Base-by-base conservation (phyloP, 441 rosid genomes). In the Populus trichocarpa region DNA sequence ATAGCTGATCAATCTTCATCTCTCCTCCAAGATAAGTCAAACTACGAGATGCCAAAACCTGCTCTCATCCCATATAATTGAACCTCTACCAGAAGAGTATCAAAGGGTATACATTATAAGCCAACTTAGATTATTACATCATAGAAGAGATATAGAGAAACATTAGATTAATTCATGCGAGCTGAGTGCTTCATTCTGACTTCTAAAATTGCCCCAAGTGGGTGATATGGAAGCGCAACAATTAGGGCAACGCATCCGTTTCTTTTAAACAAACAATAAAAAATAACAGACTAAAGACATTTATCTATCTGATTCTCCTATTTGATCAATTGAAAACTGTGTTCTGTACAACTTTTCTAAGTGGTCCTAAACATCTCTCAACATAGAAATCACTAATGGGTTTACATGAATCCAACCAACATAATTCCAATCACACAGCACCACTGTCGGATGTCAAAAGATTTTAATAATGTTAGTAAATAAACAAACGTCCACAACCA, bases 351-450 rank as follows among this genome's bases (percentile, higher is more conserved):
- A 59, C 68, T 75, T 77, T 30, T 67, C 67, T 25, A 28, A 38
- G 75, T 67, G 81, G 80, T 74, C 78, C 84, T 76, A 67, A 71
- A 59, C 81, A 70, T 57, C 69, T 82, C 75, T 42, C 75, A 30
- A 65, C 35, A 50, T 57, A 75, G 70, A 74, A 78, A 76, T 70
- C 77, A 79, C 68, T 66, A 75, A 76, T 73, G 81, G 83, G 71
- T 70, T 25, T 69, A 72, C 80, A 69, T 67, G 73, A 77, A 84
- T 75, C 78, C 81, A 63, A 30, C 32, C 32, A 32, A 78, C 76
- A 68, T 63, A 76, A 75, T 57, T 61, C 73, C 75, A 81, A 71
- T 77, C 74, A 76, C 82, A 80, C 18, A 75, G 77, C 89, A 76
- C 79, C 79, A 75, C 71, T 32, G 69, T 69, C 75, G 76, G 78